Conservation (phyloP, 306 rosid species). For the Acacia acuminata region DNA sequence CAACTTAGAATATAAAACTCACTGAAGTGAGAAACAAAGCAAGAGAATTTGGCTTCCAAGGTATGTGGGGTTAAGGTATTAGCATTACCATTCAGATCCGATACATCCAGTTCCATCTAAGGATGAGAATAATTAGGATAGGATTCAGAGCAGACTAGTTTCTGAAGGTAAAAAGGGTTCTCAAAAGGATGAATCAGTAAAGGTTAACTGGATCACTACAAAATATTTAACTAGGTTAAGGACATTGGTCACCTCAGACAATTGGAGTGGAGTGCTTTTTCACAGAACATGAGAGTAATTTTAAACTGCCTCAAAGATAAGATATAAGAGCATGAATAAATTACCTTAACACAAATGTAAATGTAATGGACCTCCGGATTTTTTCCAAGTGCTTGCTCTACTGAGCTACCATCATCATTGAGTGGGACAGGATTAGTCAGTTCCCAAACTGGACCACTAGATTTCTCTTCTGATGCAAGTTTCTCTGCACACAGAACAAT, state of each 20-base stretch:
- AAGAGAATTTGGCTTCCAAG: not conserved
- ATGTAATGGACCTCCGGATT: conserved; percentile 78
- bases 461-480: conserved; percentile 51
- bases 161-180: not conserved
- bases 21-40: not conserved
- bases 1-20: not conserved
- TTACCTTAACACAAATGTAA: conserved; percentile 76
- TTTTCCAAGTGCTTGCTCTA: conserved; percentile 62
- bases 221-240: not conserved
- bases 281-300: not conserved
- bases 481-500: conserved; percentile 55
- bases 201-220: not conserved
- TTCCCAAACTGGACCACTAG: conserved; percentile 63
- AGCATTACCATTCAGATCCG: not conserved
- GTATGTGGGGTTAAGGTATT: not conserved
- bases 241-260: not conserved
- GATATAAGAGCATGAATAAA: not conserved
- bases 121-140: not conserved
- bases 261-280: not conserved
- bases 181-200: not conserved
- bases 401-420: conserved; percentile 60
- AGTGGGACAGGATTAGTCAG: conserved; percentile 71
- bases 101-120: not conserved
- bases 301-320: not conserved
- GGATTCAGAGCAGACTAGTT: not conserved